Base-by-base conservation (phyloP, 495 filamentous ascomycete species). In the Penicilliopsis zonata region DNA sequence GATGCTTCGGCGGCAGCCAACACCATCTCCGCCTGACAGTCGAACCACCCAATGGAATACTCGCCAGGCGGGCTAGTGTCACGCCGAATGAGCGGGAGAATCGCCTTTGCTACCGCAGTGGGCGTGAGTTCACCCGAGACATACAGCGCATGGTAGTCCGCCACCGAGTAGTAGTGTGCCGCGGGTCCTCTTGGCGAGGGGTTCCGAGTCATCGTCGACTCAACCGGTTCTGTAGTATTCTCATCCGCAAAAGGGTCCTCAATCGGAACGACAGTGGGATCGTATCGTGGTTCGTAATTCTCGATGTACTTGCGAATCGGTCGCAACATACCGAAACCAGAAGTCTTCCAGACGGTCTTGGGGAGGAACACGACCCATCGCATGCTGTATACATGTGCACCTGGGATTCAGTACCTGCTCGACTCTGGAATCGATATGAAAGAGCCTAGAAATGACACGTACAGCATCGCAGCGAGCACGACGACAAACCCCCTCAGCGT, bases 251-350 rank as follows among this genome's bases (percentile, higher is more conserved):
- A 15, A 14, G 33, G 28, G 21, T 35, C 24, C 5, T 30, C 53
- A 30, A 75, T 41, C 7, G 77, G 79, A 24, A 78, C 74, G 8
- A 87, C 81, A 9, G 77, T 75, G 10, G 83, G 82, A 38, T 82
- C 78, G 44, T 69, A 82, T 36, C 75, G 62, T 2, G 72, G 63
- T 7, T 63, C 52, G 37, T 70, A 66, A 10, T 53, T 29, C 1
- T 71, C 57, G 6, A 86, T 9, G 26, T 37, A 55, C 23, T 59
- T 61, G 1, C 32, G 20, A 4, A 73, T 51, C 16, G 58, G 41
- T 17, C 67, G 67, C 16, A 80, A 52, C n/a, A 41, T 36, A 20
- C 53, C 62, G 40, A 88, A 81, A 10, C 72, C 71, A 13, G 78
- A 77, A 50, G 86, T 86, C 8, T 28, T 42, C 74, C 74, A 86